A percentile compares a stretch with the other conserved stretches of the same genome.
Evolutionary conservation across 2,329 filamentous ascomycete species (phyloP).

Genomic region (Coniella vitis): DNA sequence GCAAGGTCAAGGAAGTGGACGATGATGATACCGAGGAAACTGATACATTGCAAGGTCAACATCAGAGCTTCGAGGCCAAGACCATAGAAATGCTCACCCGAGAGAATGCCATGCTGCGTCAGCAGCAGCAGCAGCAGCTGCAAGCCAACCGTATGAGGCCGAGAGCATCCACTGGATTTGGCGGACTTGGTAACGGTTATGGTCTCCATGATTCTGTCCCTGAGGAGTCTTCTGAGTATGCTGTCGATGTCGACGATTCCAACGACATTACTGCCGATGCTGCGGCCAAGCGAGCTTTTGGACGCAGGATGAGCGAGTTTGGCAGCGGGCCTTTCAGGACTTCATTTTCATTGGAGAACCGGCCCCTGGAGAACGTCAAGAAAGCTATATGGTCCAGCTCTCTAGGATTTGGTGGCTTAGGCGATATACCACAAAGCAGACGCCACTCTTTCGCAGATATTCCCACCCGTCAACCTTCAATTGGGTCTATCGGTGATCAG

Average conservation of each 20-base stretch:
- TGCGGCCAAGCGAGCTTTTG: constrained; percentile 37
- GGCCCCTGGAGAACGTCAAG: constrained; percentile 59
- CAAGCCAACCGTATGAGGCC: constrained; percentile 49
- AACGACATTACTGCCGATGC: constrained; percentile 44
- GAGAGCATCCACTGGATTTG: constrained; percentile 48
- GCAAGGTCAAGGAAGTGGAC: constrained; percentile 64
- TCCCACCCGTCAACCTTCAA: constrained; percentile 54
- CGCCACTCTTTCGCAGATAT: constrained; percentile 74
- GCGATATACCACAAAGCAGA: constrained; percentile 64
- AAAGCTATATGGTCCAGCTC: constrained; percentile 67
- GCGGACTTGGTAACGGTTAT: constrained; percentile 48
- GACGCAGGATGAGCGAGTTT: constrained; percentile 52
- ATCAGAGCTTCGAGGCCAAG: constrained; percentile 52
- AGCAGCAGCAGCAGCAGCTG: constrained; percentile 47
- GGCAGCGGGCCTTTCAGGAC: constrained; percentile 39
- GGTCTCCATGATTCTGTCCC: constrained; percentile 53
- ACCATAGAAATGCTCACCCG: constrained; percentile 56
- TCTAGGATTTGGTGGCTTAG: constrained; percentile 55
- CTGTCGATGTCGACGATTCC: constrained; percentile 62
- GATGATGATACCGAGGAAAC: constrained; percentile 45
- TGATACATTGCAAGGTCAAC: constrained; percentile 30
- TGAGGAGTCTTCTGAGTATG: constrained; percentile 58
- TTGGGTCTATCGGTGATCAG: constrained; percentile 52
- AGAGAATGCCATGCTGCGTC: constrained; percentile 56
- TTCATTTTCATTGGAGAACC: constrained; percentile 46